These are phyloP conservation scores for Xylaria curta DNA, from an alignment of 495 filamentous ascomycete genomes.

Conservation along the genomic window DNA sequence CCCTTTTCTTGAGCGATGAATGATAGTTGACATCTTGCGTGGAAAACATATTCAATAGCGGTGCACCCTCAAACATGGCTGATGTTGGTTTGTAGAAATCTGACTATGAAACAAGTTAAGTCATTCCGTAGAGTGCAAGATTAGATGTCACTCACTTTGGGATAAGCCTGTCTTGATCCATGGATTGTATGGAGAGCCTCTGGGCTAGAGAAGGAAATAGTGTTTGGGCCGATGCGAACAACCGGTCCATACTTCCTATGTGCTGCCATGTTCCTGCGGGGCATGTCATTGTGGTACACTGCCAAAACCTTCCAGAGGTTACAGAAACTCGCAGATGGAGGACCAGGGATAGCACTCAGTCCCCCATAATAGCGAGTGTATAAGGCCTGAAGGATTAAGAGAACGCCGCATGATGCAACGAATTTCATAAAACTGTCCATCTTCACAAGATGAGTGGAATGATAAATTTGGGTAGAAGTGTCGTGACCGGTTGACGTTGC, in stretches of 20 bases:
- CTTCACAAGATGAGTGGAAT: neutral
- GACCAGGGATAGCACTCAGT: neutral
- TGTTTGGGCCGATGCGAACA: no score
- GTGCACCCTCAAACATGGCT: no score
- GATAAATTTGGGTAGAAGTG: neutral
- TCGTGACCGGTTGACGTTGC: neutral
- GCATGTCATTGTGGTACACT: conserved; percentile 27
- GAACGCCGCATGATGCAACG: neutral
- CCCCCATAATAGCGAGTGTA: neutral
- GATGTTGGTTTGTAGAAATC: no score
- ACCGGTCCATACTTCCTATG: conserved; percentile 17
- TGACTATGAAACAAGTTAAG: no score
- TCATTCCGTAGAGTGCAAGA: no score
- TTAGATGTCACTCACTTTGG: no score
- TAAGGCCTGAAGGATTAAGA: neutral
- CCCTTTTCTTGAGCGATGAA: neutral
- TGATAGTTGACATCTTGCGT: no score
- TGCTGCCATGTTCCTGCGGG: conserved; percentile 17
- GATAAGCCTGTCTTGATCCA: no score
- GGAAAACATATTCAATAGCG: no score
- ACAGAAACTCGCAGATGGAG: conserved; percentile 2
- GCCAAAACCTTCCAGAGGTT: conserved; percentile 28
- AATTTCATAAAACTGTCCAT: neutral
- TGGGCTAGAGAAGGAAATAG: no score
- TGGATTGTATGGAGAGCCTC: no score